phyloP scores from a whole-genome alignment of 1,284 basidiomycete genomes.

The Tremellales sp. region DNA sequence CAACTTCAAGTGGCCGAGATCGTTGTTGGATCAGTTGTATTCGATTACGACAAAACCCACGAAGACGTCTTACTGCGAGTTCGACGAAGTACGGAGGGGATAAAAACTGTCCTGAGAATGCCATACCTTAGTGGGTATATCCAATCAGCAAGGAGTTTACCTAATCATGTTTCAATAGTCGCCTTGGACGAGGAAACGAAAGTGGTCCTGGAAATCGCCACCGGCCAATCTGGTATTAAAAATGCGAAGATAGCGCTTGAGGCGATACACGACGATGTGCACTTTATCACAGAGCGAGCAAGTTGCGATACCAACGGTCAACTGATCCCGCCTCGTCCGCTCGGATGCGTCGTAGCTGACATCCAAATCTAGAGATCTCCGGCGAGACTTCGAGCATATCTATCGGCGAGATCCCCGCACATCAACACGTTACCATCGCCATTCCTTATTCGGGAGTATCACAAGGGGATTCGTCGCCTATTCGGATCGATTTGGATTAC shows the following conservation, averaged over 20 bases:
- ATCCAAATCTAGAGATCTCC: conserved; percentile 6
- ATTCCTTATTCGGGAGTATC: conserved; percentile 34
- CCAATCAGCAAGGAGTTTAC: background rate
- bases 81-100: conserved; percentile 21
- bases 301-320: conserved; percentile 5
- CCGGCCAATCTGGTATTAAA: conserved; percentile 16
- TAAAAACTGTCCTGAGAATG: conserved; percentile 28
- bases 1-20: conserved; percentile 18
- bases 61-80: conserved; percentile 14
- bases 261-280: conserved; percentile 23
- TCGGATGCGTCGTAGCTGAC: background rate
- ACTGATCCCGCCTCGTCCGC: background rate
- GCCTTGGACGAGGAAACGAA: conserved; percentile 33
- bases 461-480: conserved; percentile 23
- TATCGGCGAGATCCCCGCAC: conserved; percentile 18
- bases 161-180: conserved; percentile 19
- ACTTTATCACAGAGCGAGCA: conserved; percentile 18
- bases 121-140: conserved; percentile 31
- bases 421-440: conserved; percentile 11
- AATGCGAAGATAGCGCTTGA: conserved; percentile 16
- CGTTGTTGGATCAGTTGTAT: conserved; percentile 19
- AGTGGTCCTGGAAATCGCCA: conserved; percentile 30
- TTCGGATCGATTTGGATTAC: conserved; percentile 28
- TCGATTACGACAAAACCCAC: conserved; percentile 19
- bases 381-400: conserved; percentile 4